phyloP scores from a whole-genome alignment of 1,284 basidiomycete species.

The Moniliophthora roreri region DNA sequence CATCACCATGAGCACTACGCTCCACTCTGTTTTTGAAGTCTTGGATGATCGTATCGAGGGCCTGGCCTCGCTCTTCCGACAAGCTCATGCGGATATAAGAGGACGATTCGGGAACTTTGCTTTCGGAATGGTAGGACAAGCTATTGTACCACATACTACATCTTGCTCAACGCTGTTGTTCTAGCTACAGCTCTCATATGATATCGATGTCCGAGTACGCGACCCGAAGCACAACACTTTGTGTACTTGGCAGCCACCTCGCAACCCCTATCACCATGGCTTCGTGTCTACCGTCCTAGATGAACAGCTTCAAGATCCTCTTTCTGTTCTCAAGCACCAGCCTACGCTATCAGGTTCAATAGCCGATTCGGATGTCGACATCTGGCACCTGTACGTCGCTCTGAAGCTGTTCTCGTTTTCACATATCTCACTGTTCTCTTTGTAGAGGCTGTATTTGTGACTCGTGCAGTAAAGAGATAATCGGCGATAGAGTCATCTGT shows the following conservation, averaged over 20 bases:
- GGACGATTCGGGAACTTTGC: constrained; percentile 14
- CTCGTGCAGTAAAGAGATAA: constrained; percentile 30
- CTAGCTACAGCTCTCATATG: constrained; percentile 24
- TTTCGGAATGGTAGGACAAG: constrained; percentile 17
- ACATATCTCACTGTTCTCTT: not conserved
- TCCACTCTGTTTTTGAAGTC: constrained; percentile 15
- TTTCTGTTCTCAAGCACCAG: too few relatives aligned
- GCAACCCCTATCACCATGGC: too few relatives aligned
- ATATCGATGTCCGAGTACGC: constrained; percentile 30
- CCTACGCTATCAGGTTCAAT: too few relatives aligned
- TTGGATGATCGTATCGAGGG: constrained; percentile 19
- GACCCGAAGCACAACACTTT: constrained; percentile 18
- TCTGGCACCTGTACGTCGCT: too few relatives aligned
- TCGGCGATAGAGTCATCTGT: constrained; percentile 30
- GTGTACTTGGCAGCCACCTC: not conserved
- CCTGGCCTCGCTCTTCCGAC: constrained; percentile 22
- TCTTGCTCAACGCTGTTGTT: not conserved
- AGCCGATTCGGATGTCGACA: too few relatives aligned
- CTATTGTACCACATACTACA: not conserved
- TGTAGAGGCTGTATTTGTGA: constrained; percentile 32
- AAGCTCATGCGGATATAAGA: constrained; percentile 10
- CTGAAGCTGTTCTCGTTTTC: too few relatives aligned
- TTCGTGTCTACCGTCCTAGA: too few relatives aligned
- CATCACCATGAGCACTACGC: constrained; percentile 15
- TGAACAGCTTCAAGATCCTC: too few relatives aligned